Base-by-base conservation (phyloP, 805 yeast species). In the Zygoascus flipseniorum region DNA sequence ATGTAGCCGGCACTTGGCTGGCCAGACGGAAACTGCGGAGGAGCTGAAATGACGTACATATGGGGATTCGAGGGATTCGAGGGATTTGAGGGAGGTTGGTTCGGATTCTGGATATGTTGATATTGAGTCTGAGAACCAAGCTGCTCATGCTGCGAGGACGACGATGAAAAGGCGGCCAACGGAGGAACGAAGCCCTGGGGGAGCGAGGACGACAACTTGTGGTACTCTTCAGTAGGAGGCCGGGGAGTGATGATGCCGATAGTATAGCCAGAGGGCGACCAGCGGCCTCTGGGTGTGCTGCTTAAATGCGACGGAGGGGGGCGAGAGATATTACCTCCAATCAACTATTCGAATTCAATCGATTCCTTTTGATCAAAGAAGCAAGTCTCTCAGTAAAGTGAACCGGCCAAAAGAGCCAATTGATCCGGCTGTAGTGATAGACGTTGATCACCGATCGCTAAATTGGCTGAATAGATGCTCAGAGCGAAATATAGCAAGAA, bases 31-130 rank as follows among this genome's bases (percentile, higher is more conserved):
- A 20, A 28, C 11, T 20, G 47, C n/a, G 16, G 47, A 23, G 31
- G 47, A n/a, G 32, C 28, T 28, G 26, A 18, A 18, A 23, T 20
- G 47, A 23, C 16, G 28, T 44, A 28, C 31, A 44, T 14, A 8
- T 44, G 47, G 16, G 8, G 39, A 20, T 51, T 31, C 49, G 49
- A 52, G 14, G 32, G 44, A 8, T 19, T 20, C 11, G 26, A 52
- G 44, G 32, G 44, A 5, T 26, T 52, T 8, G 26, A 50, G 18
- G 54, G n/a, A 35, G 14, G 14, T 48, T 23, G 28, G 28, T 23
- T 51, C 9, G 20, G 39, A n/a, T n/a, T 31, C 13, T 18, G n/a
- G 31, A 18, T 54, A 28, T 47, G 52, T 37, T 48, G 50, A 44
- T 35, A 35, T 35, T 35, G 39, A 35, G 8, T 35, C 39, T 35